A percentile compares a stretch with the other conserved stretches of the same genome.
Evolutionary conservation across 1,284 basidiomycete species (phyloP).

Genomic region (Rhodotorula sp.): DNA sequence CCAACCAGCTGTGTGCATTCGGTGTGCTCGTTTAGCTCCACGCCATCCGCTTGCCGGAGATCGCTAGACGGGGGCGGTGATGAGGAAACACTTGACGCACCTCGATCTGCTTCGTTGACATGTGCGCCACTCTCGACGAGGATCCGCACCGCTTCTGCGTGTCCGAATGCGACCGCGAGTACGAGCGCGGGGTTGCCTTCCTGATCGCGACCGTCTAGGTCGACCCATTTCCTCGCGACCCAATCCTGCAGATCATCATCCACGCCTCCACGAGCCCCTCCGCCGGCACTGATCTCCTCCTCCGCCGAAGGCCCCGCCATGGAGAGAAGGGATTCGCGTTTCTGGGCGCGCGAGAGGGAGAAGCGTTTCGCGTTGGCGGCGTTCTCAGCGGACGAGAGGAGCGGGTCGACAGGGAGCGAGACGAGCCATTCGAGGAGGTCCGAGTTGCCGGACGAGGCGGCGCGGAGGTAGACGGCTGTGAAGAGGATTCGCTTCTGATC

Average conservation of each 20-base stretch:
- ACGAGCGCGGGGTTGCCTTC: constrained; percentile 43
- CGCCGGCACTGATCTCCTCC: not conserved
- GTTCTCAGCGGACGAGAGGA: constrained; percentile 16
- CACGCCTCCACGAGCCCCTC: not conserved
- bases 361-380: constrained; percentile 19
- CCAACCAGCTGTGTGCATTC: constrained; percentile 69
- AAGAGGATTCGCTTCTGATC: constrained; percentile 37
- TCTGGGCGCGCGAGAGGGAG: constrained; percentile 8
- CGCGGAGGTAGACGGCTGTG: constrained; percentile 34
- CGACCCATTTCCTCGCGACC: constrained; percentile 39
- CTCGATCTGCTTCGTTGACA: constrained; percentile 62
- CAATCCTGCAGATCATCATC: constrained; percentile 15
- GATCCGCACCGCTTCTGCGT: constrained; percentile 77
- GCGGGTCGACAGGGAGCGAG: constrained; percentile 27
- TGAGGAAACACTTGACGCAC: constrained; percentile 51
- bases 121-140: constrained; percentile 76
- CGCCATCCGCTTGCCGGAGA: constrained; percentile 9
- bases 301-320: not conserved
- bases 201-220: constrained; percentile 40
- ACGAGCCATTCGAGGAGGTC: constrained; percentile 46
- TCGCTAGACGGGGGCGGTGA: too few relatives aligned
- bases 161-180: constrained; percentile 39
- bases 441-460: constrained; percentile 38
- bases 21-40: not conserved
- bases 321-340: not conserved